Percentiles rank a stretch among this genome's conserved stretches.
These are phyloP conservation scores for Sclerotinia nivalis DNA, from an alignment of 2,329 filamentous ascomycete species.

Conservation along the genomic window DNA sequence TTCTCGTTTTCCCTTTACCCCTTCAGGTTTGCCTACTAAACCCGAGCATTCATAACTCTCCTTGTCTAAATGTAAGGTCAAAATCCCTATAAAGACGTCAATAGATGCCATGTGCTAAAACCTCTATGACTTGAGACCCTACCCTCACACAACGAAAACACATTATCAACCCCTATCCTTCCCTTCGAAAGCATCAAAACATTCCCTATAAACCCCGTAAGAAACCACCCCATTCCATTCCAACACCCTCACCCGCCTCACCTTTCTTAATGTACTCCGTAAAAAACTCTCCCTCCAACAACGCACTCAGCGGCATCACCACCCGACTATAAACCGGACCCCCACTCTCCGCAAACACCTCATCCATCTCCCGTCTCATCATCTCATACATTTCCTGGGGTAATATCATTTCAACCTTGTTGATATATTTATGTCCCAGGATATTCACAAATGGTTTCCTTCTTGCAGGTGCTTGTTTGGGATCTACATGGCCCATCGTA, in stretches of 20 bases:
- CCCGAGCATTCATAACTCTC: conserved; percentile 82
- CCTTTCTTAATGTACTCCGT: conserved; percentile 74
- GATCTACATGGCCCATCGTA: conserved; percentile 68
- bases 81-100: conserved; percentile 53
- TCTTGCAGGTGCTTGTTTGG: conserved; percentile 67
- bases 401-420: conserved; percentile 72
- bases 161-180: conserved; percentile 65
- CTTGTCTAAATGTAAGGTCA: conserved; percentile 77
- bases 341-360: conserved; percentile 49
- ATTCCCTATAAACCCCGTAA: conserved; percentile 56
- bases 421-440: conserved; percentile 63
- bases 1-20: conserved; percentile 57
- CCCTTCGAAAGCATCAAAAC: conserved; percentile 84
- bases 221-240: background rate
- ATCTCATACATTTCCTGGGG: conserved; percentile 61
- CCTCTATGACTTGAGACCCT: conserved; percentile 29
- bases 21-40: conserved; percentile 69
- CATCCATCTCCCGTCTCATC: conserved; percentile 48
- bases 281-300: conserved; percentile 77
- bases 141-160: conserved; percentile 72
- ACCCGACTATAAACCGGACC: conserved; percentile 63
- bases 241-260: conserved; percentile 12
- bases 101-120: background rate
- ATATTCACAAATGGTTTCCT: conserved; percentile 76
- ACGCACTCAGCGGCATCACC: conserved; percentile 68